Percentiles rank a stretch among this genome's conserved stretches.
These are phyloP conservation scores for Yamadazyma songkhlaensis DNA, from an alignment of 1,139 yeast species.

Conservation along the genomic window DNA sequence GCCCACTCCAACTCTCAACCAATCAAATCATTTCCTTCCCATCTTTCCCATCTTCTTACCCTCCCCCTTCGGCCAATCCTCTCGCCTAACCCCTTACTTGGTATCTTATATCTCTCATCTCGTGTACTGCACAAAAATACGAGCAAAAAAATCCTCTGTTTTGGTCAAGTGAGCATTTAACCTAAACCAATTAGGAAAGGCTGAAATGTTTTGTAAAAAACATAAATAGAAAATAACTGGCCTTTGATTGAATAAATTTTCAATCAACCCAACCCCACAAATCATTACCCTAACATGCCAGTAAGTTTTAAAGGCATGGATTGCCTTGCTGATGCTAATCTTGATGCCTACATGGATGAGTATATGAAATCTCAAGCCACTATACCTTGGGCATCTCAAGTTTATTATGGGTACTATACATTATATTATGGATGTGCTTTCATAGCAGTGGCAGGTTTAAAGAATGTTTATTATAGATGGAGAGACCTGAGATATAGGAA, in stretches of 20 bases:
- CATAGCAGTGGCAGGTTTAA: conserved; percentile 36
- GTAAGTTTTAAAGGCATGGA: conserved; percentile 40
- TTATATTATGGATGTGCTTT: conserved; percentile 42
- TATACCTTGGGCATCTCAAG: conserved; percentile 38
- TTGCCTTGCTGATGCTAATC: conserved; percentile 39
- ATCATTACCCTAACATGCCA: conserved; percentile 8
- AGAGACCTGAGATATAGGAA: conserved; percentile 31
- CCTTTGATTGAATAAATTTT: too few relatives aligned
- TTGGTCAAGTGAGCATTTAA: conserved; percentile 1
- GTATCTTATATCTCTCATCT: too few relatives aligned
- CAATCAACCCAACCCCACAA: neutral
- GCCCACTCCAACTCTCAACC: too few relatives aligned
- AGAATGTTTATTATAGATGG: conserved; percentile 34
- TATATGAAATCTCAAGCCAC: conserved; percentile 32
- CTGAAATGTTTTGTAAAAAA: neutral
- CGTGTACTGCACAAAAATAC: too few relatives aligned
- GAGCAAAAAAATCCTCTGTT: too few relatives aligned
- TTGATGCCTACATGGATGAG: conserved; percentile 24
- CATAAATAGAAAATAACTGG: neutral
- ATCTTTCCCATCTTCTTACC: too few relatives aligned
- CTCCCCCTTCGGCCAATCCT: too few relatives aligned
- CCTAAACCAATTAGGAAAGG: conserved; percentile 1
- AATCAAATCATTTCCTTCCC: too few relatives aligned
- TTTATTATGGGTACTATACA: conserved; percentile 43
- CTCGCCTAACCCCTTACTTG: too few relatives aligned